Conservation (phyloP, 164 flowering plant genomes). For the Vitis rotundifolia region DNA sequence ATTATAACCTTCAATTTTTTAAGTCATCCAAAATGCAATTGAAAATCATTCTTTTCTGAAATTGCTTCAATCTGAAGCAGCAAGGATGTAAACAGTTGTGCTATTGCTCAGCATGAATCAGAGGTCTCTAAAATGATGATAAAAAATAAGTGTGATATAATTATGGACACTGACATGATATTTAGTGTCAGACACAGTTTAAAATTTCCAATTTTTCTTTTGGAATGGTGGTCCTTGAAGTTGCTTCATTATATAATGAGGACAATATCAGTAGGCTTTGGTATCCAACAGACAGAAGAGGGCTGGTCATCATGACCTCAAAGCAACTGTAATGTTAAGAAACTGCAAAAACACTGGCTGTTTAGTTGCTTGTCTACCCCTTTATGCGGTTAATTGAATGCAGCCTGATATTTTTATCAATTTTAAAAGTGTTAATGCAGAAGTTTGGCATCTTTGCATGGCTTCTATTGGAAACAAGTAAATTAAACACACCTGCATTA, state of each 20-base stretch:
- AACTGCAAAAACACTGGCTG: too few species aligned
- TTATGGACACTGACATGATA: background rate
- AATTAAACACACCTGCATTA: background rate
- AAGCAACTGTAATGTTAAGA: too few species aligned
- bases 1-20: too few species aligned
- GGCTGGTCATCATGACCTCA: too few species aligned
- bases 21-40: background rate
- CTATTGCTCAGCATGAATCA: background rate
- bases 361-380: too few species aligned
- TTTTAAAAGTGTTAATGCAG: background rate
- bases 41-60: background rate
- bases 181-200: background rate
- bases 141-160: background rate
- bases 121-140: background rate
- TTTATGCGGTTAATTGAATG: too few species aligned
- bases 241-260: background rate
- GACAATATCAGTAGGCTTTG: too few species aligned
- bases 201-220: background rate
- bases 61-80: background rate
- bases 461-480: background rate
- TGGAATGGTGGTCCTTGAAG: background rate
- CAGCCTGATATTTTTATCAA: background rate
- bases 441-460: background rate
- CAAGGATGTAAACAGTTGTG: background rate
- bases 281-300: too few species aligned